Percentiles rank a stretch among this genome's conserved stretches.
phyloP scores from a whole-genome alignment of 306 rosid species.

The Lotus japonicus region DNA sequence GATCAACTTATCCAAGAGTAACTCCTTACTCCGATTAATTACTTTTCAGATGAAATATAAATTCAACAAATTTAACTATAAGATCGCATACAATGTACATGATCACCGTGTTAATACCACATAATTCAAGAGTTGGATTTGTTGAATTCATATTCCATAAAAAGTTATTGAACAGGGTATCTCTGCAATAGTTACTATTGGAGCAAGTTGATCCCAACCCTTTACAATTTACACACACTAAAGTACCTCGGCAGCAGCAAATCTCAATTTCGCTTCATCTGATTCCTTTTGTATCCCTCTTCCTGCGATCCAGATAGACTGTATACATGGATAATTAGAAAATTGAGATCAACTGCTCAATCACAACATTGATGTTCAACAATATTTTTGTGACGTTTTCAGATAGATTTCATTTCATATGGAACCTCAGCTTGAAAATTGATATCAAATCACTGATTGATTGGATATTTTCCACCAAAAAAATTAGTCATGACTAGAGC shows the following conservation, averaged over 20 bases:
- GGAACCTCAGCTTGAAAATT: neutral
- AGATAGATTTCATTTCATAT: slow-evolving; percentile 3
- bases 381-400: too few species aligned
- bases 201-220: too few species aligned
- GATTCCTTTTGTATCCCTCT: slow-evolving; percentile 83
- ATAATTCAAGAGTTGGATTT: too few species aligned
- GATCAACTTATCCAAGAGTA: too few species aligned
- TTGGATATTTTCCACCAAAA: neutral
- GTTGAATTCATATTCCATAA: too few species aligned
- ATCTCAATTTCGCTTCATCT: slow-evolving; percentile 92
- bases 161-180: too few species aligned
- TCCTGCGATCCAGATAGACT: slow-evolving; percentile 86
- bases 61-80: too few species aligned
- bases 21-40: too few species aligned
- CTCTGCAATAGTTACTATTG: too few species aligned
- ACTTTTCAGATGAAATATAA: too few species aligned
- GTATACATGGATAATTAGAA: slow-evolving; percentile 29
- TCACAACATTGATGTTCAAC: neutral
- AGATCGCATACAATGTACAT: too few species aligned
- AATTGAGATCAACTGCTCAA: slow-evolving; percentile 23
- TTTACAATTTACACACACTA: neutral
- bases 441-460: neutral
- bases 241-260: slow-evolving; percentile 87
- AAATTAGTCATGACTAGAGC: neutral
- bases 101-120: too few species aligned